These are phyloP conservation scores for Fabrea salina DNA, from an alignment of 169 alveolate species.

Conservation along the genomic window DNA sequence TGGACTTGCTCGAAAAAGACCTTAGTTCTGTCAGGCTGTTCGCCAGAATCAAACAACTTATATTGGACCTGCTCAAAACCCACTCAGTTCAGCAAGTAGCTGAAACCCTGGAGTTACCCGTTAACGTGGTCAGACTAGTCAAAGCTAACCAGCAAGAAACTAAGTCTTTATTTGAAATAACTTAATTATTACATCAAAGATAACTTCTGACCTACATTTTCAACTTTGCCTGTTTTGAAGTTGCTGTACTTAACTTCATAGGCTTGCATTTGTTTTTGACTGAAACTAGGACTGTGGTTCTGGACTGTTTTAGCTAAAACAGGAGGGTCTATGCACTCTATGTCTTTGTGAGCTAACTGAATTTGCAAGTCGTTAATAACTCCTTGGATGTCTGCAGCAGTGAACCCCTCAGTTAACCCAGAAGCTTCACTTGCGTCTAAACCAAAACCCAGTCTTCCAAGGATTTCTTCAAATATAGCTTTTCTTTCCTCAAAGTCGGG, in stretches of 20 bases:
- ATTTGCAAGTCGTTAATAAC: conserved; percentile 44
- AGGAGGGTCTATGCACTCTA: conserved; percentile 4
- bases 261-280: neutral
- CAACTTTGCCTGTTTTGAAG: neutral
- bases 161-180: too few relatives aligned
- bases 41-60: too few relatives aligned
- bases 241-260: neutral
- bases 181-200: neutral
- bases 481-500: conserved; percentile 45
- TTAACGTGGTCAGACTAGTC: too few relatives aligned
- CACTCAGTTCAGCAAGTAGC: too few relatives aligned
- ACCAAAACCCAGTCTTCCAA: conserved; percentile 31
- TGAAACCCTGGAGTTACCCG: too few relatives aligned
- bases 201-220: neutral
- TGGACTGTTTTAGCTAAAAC: neutral
- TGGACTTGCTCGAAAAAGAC: too few relatives aligned
- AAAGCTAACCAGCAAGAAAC: too few relatives aligned
- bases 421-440: neutral
- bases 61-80: too few relatives aligned
- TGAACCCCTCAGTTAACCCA: conserved; percentile 41
- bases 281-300: neutral
- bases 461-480: conserved; percentile 45
- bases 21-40: too few relatives aligned
- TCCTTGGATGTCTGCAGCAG: conserved; percentile 67
- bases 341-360: conserved; percentile 34